Conservation (phyloP, 164 flowering plant genomes). For the Aristolochia contorta region DNA sequence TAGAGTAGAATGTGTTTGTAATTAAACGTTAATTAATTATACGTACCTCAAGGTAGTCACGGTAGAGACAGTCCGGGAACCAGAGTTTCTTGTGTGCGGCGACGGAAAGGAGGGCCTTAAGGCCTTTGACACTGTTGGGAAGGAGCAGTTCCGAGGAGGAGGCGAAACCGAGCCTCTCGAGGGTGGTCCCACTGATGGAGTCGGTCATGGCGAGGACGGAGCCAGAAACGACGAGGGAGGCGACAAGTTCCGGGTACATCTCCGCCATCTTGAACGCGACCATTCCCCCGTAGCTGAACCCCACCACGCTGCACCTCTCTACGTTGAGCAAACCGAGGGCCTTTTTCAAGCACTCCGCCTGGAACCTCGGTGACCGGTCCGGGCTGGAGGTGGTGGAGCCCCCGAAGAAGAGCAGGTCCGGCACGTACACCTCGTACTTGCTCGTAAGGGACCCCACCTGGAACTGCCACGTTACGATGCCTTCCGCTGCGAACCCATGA, state of each 20-base stretch:
- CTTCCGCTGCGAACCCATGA: conserved; percentile 83
- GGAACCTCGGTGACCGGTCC: conserved; percentile 59
- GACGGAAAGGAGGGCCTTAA: conserved; percentile 56
- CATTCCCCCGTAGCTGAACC: conserved; percentile 89
- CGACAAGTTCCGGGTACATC: conserved; percentile 45
- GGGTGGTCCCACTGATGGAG: conserved; percentile 28
- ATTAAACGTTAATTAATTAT: too few relatives aligned
- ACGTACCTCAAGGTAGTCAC: conserved; percentile 68
- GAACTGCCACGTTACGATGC: conserved; percentile 86
- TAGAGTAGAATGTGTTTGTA: too few relatives aligned
- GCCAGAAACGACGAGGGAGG: conserved; percentile 55
- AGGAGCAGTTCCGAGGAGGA: conserved; percentile 64
- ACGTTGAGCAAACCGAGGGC: conserved; percentile 50
- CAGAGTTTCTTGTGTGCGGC: conserved; percentile 58
- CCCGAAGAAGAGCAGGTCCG: conserved; percentile 82
- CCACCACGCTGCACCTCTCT: conserved; percentile 46
- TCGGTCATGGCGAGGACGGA: conserved; percentile 64
- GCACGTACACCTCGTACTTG: conserved; percentile 57
- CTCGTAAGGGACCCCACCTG: conserved; percentile 58
- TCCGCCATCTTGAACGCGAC: conserved; percentile 73
- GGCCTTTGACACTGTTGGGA: conserved; percentile 58
- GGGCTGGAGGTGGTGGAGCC: conserved; percentile 32
- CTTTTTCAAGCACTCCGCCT: conserved; percentile 51
- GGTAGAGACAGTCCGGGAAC: conserved; percentile 59
- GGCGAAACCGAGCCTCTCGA: conserved; percentile 43